Percentiles rank a stretch among this genome's conserved stretches.
These are phyloP conservation scores for Dryadomyces quercus-mongolicae DNA, from an alignment of 2,329 filamentous ascomycete species.

Conservation along the genomic window DNA sequence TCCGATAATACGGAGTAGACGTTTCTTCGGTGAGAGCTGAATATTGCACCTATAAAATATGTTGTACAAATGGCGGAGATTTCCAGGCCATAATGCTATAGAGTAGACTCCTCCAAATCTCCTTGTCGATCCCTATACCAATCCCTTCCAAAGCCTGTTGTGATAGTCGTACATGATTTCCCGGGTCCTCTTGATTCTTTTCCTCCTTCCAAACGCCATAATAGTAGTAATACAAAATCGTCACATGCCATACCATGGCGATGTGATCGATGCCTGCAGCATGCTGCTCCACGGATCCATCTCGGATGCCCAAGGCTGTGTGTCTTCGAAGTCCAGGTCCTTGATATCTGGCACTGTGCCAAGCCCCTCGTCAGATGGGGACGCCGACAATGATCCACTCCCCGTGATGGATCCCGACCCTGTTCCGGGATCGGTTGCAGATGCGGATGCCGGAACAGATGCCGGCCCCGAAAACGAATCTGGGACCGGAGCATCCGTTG, in stretches of 20 bases:
- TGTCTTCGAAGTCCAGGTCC: background rate
- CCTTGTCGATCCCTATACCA: too few species aligned
- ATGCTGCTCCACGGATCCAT: slow-evolving; percentile 6
- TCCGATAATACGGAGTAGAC: too few species aligned
- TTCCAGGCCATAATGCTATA: too few species aligned
- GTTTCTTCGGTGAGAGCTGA: too few species aligned
- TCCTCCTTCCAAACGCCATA: background rate
- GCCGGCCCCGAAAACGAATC: background rate
- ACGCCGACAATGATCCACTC: background rate
- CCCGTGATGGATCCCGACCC: background rate
- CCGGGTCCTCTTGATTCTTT: too few species aligned
- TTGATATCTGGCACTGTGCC: background rate
- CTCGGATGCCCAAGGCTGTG: background rate
- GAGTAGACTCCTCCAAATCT: too few species aligned
- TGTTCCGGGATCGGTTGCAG: background rate
- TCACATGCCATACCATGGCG: slow-evolving; percentile 5
- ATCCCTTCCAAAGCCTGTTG: too few species aligned
- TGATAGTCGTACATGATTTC: too few species aligned
- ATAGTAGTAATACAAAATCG: background rate
- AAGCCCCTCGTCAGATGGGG: background rate
- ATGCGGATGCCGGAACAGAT: background rate
- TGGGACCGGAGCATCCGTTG: background rate
- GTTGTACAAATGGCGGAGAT: too few species aligned
- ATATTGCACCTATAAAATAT: too few species aligned
- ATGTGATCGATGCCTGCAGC: background rate